Base-by-base conservation (phyloP, 2,329 filamentous ascomycete genomes). In the Whalleya microplaca region DNA sequence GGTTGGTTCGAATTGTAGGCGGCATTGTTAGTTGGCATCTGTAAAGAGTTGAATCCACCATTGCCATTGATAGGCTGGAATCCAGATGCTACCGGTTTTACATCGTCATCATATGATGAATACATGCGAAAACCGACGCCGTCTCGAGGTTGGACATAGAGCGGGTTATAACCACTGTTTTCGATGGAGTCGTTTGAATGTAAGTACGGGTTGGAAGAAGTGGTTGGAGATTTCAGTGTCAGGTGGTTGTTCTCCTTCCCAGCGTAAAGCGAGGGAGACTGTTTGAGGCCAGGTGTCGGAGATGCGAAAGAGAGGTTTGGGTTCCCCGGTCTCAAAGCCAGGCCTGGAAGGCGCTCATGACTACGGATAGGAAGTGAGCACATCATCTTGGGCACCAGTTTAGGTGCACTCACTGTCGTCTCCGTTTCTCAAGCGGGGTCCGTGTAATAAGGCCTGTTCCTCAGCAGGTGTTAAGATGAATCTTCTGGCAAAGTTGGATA, bases 251-350 rank as follows among this genome's bases (percentile, higher is more conserved):
- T 74, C 58, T 74, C 72, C 48, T 74, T 73, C 44, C 67, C 68
- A 43, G 49, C 52, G 50, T 64, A 69, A 8, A 58, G 59, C 8
- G 59, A 44, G 21, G 64, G 58, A 8, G 68, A 64, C 56, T 58
- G 62, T 37, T 71, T 73, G 21, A 67, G 52, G 20, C 55, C 53
- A n/a, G 64, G 56, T 8, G 61, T 68, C 2, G 72, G 62, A 19
- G 71, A 69, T 9, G 62, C 58, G 46, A 71, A 68, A 21, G 65
- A 65, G 29, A 76, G 61, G 55, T 74, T 77, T 16, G 76, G 71
- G 48, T 76, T 74, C 9, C 75, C 70, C 32, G 69, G 66, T 56
- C 69, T 64, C 20, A 75, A 63, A 41, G 73, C 72, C 18, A 78
- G 67, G 3, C 70, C 66, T 19, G 74, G 73, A 32, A 77, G 63